A percentile compares a stretch with the other conserved stretches of the same genome.
Evolutionary conservation across 2,329 filamentous ascomycete species (phyloP).

Genomic region (Alternaria sp.): DNA sequence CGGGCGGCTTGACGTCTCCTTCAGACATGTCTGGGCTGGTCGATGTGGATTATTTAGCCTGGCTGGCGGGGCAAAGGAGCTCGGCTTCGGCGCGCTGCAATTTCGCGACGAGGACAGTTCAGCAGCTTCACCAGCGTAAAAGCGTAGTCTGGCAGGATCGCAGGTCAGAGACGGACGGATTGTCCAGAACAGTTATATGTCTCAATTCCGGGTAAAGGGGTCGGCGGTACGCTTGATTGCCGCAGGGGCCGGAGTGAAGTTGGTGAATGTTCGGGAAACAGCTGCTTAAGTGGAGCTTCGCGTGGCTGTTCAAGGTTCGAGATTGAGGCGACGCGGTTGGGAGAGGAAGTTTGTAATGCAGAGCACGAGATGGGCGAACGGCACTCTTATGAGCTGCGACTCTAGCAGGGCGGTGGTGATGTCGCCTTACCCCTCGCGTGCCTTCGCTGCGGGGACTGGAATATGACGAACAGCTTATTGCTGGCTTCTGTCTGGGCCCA

Average conservation of each 20-base stretch:
- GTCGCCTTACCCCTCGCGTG: constrained; percentile 34
- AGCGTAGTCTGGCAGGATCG: constrained; percentile 4
- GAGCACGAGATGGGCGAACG: constrained; percentile 20
- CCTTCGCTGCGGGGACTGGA: constrained; percentile 40
- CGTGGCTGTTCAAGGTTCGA: not conserved
- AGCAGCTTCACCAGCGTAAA: not conserved
- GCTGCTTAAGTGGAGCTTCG: constrained; percentile 33
- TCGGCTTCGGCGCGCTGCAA: constrained; percentile 15
- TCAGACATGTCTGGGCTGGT: constrained; percentile 51
- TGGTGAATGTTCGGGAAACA: constrained; percentile 36
- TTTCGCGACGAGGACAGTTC: constrained; percentile 5
- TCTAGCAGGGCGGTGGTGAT: constrained; percentile 10
- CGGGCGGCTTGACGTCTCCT: constrained; percentile 52
- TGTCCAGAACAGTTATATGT: constrained; percentile 29
- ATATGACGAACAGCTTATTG: constrained; percentile 35
- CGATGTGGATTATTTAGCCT: constrained; percentile 7
- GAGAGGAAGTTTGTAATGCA: constrained; percentile 3
- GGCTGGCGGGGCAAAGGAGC: constrained; percentile 6
- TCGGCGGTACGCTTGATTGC: constrained; percentile 39
- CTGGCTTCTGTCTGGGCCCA: constrained; percentile 40
- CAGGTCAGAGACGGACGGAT: constrained; percentile 8
- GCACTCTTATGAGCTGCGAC: constrained; percentile 24
- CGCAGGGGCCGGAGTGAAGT: constrained; percentile 34
- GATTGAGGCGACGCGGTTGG: not conserved
- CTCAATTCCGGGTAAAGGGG: constrained; percentile 47